Percentiles rank a stretch among this genome's conserved stretches.
Conservation (phyloP, 1,139 yeast genomes). For the Kodamaea anthophila region DNA sequence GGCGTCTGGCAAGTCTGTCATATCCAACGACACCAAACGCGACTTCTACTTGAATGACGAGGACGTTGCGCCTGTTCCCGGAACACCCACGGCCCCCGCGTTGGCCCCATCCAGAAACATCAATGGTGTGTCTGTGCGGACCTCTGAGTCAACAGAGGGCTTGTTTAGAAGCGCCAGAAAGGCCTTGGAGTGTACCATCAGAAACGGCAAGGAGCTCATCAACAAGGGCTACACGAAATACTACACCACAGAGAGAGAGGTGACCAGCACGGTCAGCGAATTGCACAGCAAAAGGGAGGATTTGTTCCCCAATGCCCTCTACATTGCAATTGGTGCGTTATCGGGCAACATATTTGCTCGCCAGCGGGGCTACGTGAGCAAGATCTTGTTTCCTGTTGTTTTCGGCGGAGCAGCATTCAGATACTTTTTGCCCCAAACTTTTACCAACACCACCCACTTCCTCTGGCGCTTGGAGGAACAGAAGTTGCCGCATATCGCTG, state of each 20-base stretch:
- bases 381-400: slow-evolving; percentile 55
- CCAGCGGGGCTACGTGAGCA: slow-evolving; percentile 55
- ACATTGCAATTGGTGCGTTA: slow-evolving; percentile 66
- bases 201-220: slow-evolving; percentile 17
- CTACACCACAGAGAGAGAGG: slow-evolving; percentile 57
- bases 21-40: slow-evolving; percentile 29
- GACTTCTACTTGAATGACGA: slow-evolving; percentile 59
- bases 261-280: slow-evolving; percentile 60
- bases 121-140: slow-evolving; percentile 54
- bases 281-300: slow-evolving; percentile 72
- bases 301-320: slow-evolving; percentile 68
- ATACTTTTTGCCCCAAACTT: slow-evolving; percentile 75
- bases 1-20: slow-evolving; percentile 4
- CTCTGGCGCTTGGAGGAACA: slow-evolving; percentile 63
- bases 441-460: slow-evolving; percentile 53
- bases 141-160: slow-evolving; percentile 44
- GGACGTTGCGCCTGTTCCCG: slow-evolving; percentile 47
- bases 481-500: slow-evolving; percentile 60
- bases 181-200: slow-evolving; percentile 13
- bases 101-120: slow-evolving; percentile 42
- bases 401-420: slow-evolving; percentile 68
- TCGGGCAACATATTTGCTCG: slow-evolving; percentile 80
- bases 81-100: slow-evolving; percentile 49
- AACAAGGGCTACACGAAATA: slow-evolving; percentile 42
- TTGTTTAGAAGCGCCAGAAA: slow-evolving; percentile 44